Conservation (phyloP, 2,329 filamentous ascomycete species). For the Ceratocystiopsis sp. region DNA sequence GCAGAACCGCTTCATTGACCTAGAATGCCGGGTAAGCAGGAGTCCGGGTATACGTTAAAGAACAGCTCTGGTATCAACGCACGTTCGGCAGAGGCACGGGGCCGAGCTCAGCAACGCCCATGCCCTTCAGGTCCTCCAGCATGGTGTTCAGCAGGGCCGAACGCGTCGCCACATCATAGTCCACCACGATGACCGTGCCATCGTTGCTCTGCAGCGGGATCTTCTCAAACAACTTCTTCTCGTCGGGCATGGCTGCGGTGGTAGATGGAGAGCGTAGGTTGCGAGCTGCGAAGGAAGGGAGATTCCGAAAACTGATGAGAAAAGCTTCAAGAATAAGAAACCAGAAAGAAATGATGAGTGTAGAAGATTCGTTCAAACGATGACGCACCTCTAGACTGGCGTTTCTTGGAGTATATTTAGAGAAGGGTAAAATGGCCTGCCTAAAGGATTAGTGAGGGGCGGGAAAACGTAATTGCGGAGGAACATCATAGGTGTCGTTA, state of each 20-base stretch:
- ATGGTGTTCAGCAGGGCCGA: slow-evolving; percentile 97
- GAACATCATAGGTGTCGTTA: too few species aligned
- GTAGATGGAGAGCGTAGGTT: too few species aligned
- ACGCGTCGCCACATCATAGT: slow-evolving; percentile 73
- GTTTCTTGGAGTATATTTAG: too few species aligned
- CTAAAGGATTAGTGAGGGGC: too few species aligned
- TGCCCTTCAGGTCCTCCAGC: slow-evolving; percentile 69
- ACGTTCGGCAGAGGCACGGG: slow-evolving; percentile 80
- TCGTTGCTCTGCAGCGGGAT: slow-evolving; percentile 37
- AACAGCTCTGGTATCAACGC: slow-evolving; percentile 13
- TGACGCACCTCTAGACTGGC: too few species aligned
- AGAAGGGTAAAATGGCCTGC: too few species aligned
- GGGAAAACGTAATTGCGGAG: too few species aligned
- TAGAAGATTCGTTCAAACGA: too few species aligned
- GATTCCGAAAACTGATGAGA: too few species aligned
- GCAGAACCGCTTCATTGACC: slow-evolving; percentile 85
- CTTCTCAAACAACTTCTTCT: slow-evolving; percentile 17
- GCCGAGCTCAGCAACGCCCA: slow-evolving; percentile 19
- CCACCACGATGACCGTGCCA: slow-evolving; percentile 30
- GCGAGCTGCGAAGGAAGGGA: too few species aligned
- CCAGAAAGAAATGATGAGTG: too few species aligned
- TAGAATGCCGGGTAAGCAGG: slow-evolving; percentile 15
- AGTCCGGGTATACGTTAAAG: neutral
- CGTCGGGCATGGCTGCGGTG: slow-evolving; percentile 15
- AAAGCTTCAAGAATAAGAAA: too few species aligned